Evolutionary conservation across 805 yeast genomes (phyloP).

Genomic region (Metschnikowia similis): DNA sequence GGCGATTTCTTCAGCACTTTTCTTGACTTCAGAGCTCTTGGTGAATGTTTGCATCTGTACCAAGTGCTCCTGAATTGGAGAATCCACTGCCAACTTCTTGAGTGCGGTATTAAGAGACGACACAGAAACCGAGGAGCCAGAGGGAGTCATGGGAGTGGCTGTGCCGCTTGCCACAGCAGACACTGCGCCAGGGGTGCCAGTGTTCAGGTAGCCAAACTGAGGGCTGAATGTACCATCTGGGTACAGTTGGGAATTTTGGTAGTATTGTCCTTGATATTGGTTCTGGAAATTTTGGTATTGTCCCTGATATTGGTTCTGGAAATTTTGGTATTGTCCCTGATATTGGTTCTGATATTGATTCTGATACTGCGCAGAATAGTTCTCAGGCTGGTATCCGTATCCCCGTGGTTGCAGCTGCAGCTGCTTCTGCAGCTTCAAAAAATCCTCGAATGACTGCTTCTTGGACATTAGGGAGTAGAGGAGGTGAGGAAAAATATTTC

Average conservation of each 20-base stretch:
- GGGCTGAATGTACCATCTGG: slow-evolving; percentile 5
- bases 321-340: not conserved
- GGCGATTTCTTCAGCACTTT: slow-evolving; percentile 51
- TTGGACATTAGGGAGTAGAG: slow-evolving; percentile 20
- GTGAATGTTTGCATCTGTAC: slow-evolving; percentile 47
- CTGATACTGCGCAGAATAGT: slow-evolving; percentile 2
- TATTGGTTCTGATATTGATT: not conserved
- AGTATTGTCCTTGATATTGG: not conserved
- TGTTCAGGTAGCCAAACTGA: slow-evolving; percentile 6
- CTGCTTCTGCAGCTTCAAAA: slow-evolving; percentile 41
- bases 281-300: not conserved
- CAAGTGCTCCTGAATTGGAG: slow-evolving; percentile 65
- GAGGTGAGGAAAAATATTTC: slow-evolving; percentile 1
- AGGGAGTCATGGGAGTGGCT: slow-evolving; percentile 32
- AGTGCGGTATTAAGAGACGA: slow-evolving; percentile 69
- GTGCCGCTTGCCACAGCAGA: slow-evolving; percentile 29
- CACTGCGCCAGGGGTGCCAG: slow-evolving; percentile 12
- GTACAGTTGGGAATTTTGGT: slow-evolving; percentile 1
- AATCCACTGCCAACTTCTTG: slow-evolving; percentile 49
- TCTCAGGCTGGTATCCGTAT: slow-evolving; percentile 12
- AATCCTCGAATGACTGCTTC: slow-evolving; percentile 47
- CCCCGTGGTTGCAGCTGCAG: slow-evolving; percentile 31
- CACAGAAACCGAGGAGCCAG: slow-evolving; percentile 65
- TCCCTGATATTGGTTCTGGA: slow-evolving; percentile 4
- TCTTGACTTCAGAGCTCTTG: slow-evolving; percentile 51